These are phyloP conservation scores for Lentinula aciculospora DNA, from an alignment of 768 basidiomycete genomes.

Conservation along the genomic window DNA sequence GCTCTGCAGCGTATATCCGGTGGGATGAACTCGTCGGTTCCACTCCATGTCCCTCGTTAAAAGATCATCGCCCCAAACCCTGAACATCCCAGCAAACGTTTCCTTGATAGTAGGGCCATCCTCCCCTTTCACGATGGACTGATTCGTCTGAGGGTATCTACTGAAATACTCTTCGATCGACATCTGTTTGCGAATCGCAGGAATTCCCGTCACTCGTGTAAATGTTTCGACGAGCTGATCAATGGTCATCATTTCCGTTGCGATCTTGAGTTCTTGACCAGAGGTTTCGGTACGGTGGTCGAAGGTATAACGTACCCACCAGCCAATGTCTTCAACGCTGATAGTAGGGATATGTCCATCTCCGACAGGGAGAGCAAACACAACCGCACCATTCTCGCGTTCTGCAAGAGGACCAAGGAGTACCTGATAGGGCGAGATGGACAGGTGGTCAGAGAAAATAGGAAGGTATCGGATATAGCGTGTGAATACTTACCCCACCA, in stretches of 20 bases:
- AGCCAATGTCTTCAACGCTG: conserved; percentile 32
- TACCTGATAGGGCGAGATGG: conserved; percentile 12
- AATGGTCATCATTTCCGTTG: conserved; percentile 31
- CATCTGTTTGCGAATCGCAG: conserved; percentile 26
- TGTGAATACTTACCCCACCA: conserved; percentile 22
- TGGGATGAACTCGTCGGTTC: conserved; percentile 33
- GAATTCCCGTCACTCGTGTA: conserved; percentile 30
- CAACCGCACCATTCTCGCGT: conserved; percentile 31
- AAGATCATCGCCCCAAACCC: conserved; percentile 37
- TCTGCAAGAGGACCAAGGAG: conserved; percentile 29
- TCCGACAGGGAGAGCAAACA: conserved; percentile 32
- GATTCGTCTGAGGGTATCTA: conserved; percentile 20
- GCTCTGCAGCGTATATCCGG: conserved; percentile 26
- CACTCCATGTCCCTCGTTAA: conserved; percentile 39
- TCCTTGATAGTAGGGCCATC: conserved; percentile 27
- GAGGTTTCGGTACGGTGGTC: conserved; percentile 29
- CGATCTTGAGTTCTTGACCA: conserved; percentile 29
- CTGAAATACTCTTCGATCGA: conserved; percentile 28
- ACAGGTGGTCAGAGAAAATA: background rate
- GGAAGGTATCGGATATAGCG: too few relatives aligned
- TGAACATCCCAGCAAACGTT: conserved; percentile 41
- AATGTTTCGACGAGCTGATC: conserved; percentile 30
- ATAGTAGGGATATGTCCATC: conserved; percentile 34
- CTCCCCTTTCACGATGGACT: conserved; percentile 25
- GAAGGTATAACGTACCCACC: conserved; percentile 34